These are phyloP conservation scores for Diospyros lotus DNA, from an alignment of 148 eudicot species.

Conservation along the genomic window DNA sequence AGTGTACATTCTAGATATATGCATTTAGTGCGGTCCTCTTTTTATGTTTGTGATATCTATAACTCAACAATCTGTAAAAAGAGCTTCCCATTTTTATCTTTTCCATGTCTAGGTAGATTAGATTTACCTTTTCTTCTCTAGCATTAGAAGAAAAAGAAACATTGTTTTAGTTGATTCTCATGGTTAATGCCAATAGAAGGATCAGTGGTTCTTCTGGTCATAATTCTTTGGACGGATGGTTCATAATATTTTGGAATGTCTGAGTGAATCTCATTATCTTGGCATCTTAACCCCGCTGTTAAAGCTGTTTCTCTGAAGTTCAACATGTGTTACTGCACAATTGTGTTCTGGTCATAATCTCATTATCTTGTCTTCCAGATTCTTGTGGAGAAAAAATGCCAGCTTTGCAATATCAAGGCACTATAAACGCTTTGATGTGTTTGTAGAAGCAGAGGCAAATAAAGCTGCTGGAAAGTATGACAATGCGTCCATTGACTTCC, in stretches of 20 bases:
- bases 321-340: not conserved
- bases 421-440: conserved; percentile 78
- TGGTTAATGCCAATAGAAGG: not conserved
- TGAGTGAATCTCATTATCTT: not conserved
- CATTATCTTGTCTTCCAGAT: conserved; percentile 48
- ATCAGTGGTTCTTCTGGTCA: not conserved
- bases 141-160: not conserved
- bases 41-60: not conserved
- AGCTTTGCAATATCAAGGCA: conserved; percentile 87
- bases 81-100: not conserved
- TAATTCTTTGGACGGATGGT: not conserved
- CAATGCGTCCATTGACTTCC: conserved; percentile 78
- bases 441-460: conserved; percentile 86
- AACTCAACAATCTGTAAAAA: not conserved
- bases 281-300: not conserved
- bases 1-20: not conserved
- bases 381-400: conserved; percentile 82
- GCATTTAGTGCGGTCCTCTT: not conserved
- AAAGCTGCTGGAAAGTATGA: conserved; percentile 82
- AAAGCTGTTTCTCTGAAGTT: not conserved
- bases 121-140: not conserved
- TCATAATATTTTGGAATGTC: not conserved
- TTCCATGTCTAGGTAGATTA: not conserved
- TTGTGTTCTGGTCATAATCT: too few relatives aligned
- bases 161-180: not conserved